Evolutionary conservation across 495 filamentous ascomycete species (phyloP).

Genomic region (Platismatia glauca): DNA sequence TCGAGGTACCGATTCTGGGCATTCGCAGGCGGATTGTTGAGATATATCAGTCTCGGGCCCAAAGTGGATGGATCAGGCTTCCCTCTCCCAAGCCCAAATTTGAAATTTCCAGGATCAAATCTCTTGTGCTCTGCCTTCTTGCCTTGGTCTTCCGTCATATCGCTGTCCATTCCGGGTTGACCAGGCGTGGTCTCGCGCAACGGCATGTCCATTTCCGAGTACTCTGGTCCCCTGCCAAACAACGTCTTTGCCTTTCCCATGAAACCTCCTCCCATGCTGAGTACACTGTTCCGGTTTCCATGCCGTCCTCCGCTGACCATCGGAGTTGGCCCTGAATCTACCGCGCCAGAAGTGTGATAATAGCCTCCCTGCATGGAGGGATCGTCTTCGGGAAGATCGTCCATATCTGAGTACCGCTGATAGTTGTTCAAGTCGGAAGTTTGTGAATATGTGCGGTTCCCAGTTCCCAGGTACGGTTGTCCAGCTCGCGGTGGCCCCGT

Average conservation of each 20-base stretch:
- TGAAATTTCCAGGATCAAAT: slow-evolving; percentile 66
- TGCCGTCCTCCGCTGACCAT: slow-evolving; percentile 42
- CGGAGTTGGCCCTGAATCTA: slow-evolving; percentile 32
- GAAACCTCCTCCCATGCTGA: slow-evolving; percentile 77
- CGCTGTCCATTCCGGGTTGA: slow-evolving; percentile 33
- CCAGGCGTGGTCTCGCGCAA: slow-evolving; percentile 68
- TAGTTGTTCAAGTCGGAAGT: slow-evolving; percentile 78
- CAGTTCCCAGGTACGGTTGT: slow-evolving; percentile 38
- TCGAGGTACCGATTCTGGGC: slow-evolving; percentile 77
- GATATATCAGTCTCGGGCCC: slow-evolving; percentile 85
- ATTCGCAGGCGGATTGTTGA: slow-evolving; percentile 97
- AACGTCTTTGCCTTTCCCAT: slow-evolving; percentile 80
- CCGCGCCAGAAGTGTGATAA: slow-evolving; percentile 52
- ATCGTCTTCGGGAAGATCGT: slow-evolving; percentile 69
- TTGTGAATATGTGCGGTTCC: slow-evolving; percentile 62
- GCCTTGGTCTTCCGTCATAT: slow-evolving; percentile 28
- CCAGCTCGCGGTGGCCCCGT: slow-evolving; percentile 28
- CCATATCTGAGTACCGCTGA: slow-evolving; percentile 79
- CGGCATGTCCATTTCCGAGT: slow-evolving; percentile 97
- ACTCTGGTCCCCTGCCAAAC: slow-evolving; percentile 84
- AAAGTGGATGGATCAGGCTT: slow-evolving; percentile 83
- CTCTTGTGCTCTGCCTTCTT: slow-evolving; percentile 44
- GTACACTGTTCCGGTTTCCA: slow-evolving; percentile 74
- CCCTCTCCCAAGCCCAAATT: slow-evolving; percentile 83
- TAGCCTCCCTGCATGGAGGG: slow-evolving; percentile 57